These are phyloP conservation scores for Thinopyrum elongatum DNA, from an alignment of 176 grass and related monocot species.

Conservation along the genomic window DNA sequence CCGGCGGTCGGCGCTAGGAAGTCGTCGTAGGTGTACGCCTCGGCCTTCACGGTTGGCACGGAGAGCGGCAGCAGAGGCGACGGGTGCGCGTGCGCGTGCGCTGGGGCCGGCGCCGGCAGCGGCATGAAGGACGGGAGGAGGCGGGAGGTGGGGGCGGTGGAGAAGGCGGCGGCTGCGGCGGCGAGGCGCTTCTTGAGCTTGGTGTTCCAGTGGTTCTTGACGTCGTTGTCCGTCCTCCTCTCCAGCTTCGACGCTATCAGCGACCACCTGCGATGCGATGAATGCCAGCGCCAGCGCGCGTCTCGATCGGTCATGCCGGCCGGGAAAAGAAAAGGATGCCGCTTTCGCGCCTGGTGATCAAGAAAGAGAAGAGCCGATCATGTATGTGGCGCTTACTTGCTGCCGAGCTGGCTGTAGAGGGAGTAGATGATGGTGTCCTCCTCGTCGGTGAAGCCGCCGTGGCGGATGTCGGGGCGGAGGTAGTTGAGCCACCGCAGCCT, in stretches of 20 bases:
- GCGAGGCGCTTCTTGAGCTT: slow-evolving; percentile 80
- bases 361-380: too few species aligned
- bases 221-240: slow-evolving; percentile 91
- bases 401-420: slow-evolving; percentile 71
- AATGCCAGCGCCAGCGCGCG: neutral
- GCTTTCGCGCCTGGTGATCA: neutral
- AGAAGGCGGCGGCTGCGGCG: neutral
- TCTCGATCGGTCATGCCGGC: neutral
- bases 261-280: slow-evolving; percentile 54
- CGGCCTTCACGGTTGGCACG: slow-evolving; percentile 57
- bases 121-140: neutral
- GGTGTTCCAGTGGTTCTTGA: slow-evolving; percentile 99
- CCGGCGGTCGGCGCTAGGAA: slow-evolving; percentile 42
- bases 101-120: neutral
- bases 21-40: slow-evolving; percentile 65
- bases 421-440: slow-evolving; percentile 72
- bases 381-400: slow-evolving; percentile 40
- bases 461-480: slow-evolving; percentile 81
- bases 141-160: neutral
- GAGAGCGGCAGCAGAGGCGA: slow-evolving; percentile 28
- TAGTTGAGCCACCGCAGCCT: slow-evolving; percentile 92
- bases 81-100: neutral
- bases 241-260: slow-evolving; percentile 69
- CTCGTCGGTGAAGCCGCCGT: slow-evolving; percentile 80
- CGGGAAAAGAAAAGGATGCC: neutral